Conservation (phyloP, 176 grass and related monocot genomes). For the Pontederia crassipes region DNA sequence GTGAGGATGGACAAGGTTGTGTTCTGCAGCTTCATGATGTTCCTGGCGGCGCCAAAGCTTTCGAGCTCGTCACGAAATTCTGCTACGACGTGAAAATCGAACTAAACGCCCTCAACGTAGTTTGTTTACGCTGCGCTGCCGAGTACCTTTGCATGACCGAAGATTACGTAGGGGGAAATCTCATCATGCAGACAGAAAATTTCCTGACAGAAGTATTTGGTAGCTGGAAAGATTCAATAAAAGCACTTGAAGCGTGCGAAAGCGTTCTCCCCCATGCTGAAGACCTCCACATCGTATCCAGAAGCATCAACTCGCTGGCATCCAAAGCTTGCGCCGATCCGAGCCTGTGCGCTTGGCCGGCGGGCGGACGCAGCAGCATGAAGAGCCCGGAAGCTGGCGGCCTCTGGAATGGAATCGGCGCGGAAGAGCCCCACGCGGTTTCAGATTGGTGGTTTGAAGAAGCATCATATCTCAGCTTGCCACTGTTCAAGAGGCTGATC, state of each 20-base stretch:
- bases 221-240: conserved; percentile 78
- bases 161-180: conserved; percentile 67
- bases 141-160: conserved; percentile 78
- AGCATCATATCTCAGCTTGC: conserved; percentile 51
- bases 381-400: conserved; percentile 20
- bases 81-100: conserved; percentile 87
- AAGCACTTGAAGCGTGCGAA: conserved; percentile 70
- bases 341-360: background rate
- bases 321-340: conserved; percentile 26
- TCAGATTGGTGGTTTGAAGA: conserved; percentile 82
- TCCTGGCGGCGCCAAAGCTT: conserved; percentile 77
- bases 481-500: conserved; percentile 75
- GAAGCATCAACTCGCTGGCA: conserved; percentile 65
- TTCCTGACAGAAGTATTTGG: conserved; percentile 50
- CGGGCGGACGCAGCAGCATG: conserved; percentile 2
- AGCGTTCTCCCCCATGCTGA: conserved; percentile 45
- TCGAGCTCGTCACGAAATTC: conserved; percentile 66
- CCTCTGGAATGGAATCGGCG: conserved; percentile 56
- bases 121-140: conserved; percentile 58
- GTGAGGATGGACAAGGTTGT: conserved; percentile 36
- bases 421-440: conserved; percentile 26
- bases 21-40: conserved; percentile 61
- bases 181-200: conserved; percentile 59
- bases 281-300: conserved; percentile 52
- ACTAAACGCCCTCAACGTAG: conserved; percentile 62